Evolutionary conservation across 306 rosid genomes (phyloP).

Genomic region (Nissolia schottii): DNA sequence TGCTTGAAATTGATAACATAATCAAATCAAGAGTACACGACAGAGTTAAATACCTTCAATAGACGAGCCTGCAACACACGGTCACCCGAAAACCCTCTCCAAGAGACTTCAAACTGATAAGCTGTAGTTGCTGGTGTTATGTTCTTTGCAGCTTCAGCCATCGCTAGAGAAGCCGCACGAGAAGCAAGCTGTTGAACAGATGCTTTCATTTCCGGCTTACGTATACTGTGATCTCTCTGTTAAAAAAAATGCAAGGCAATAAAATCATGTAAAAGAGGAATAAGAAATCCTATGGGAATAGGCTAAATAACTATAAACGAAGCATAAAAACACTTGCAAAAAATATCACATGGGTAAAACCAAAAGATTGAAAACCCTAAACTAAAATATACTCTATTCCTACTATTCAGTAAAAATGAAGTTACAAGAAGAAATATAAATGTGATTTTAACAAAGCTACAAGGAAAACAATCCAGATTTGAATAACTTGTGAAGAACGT

Average conservation of each 20-base stretch:
- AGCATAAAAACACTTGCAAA: conserved; percentile 6
- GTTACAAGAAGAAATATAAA: not conserved
- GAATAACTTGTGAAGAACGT: not conserved
- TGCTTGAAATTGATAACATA: not conserved
- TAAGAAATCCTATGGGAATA: not conserved
- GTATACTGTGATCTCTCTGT: conserved; percentile 48
- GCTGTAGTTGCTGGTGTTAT: conserved; percentile 77
- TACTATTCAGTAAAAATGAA: not conserved
- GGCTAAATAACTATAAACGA: not conserved
- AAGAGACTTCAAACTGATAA: conserved; percentile 84
- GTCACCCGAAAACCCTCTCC: conserved; percentile 82
- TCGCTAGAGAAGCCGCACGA: conserved; percentile 66
- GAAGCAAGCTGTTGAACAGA: conserved; percentile 85
- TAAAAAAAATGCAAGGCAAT: not conserved
- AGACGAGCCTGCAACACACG: conserved; percentile 53
- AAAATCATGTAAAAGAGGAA: conserved; percentile 7
- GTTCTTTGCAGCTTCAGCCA: conserved; percentile 65
- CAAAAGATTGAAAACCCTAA: not conserved
- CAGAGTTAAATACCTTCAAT: conserved; percentile 52
- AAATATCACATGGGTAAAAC: not conserved
- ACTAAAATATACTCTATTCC: not conserved
- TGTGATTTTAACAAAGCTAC: not conserved
- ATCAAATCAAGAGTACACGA: conserved; percentile 8
- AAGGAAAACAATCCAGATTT: not conserved
- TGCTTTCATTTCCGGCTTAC: conserved; percentile 44